Conservation (phyloP, 768 basidiomycete species). For the Cystofilobasidium ferigula region DNA sequence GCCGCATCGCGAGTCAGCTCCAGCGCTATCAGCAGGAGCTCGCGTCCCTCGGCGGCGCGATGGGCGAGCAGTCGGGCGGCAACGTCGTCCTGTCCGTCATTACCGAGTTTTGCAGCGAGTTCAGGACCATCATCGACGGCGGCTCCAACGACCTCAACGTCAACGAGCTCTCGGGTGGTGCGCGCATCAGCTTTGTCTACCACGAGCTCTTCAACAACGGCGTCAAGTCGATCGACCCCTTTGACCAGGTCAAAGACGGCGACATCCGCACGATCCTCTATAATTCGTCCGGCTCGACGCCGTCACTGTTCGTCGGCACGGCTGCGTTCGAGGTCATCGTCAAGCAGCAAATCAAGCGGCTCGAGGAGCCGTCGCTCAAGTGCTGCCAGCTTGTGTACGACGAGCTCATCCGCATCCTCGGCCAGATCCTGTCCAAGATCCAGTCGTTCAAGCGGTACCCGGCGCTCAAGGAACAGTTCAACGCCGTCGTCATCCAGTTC, state of each 20-base stretch:
- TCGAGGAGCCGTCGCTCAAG: slow-evolving; percentile 86
- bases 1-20: slow-evolving; percentile 79
- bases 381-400: slow-evolving; percentile 95
- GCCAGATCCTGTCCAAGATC: slow-evolving; percentile 78
- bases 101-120: slow-evolving; percentile 94
- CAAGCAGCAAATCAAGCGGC: slow-evolving; percentile 93
- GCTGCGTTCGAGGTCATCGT: slow-evolving; percentile 97
- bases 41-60: slow-evolving; percentile 66
- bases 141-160: slow-evolving; percentile 88
- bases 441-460: slow-evolving; percentile 94
- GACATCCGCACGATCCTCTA: slow-evolving; percentile 93
- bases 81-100: slow-evolving; percentile 94
- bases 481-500: slow-evolving; percentile 87
- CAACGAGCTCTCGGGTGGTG: slow-evolving; percentile 97
- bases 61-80: slow-evolving; percentile 73
- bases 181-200: slow-evolving; percentile 96
- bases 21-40: slow-evolving; percentile 81
- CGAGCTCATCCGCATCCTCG: slow-evolving; percentile 89
- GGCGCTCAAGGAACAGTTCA: slow-evolving; percentile 91
- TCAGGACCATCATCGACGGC: slow-evolving; percentile 93
- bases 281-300: slow-evolving; percentile 96
- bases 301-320: slow-evolving; percentile 90
- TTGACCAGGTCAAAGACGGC: slow-evolving; percentile 96
- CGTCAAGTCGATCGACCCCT: slow-evolving; percentile 89
- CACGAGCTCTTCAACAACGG: slow-evolving; percentile 97